Evolutionary conservation across 306 rosid species (phyloP), one percentile per base, ranked within the genome.

Genomic region (Glycyrrhiza uralensis): DNA sequence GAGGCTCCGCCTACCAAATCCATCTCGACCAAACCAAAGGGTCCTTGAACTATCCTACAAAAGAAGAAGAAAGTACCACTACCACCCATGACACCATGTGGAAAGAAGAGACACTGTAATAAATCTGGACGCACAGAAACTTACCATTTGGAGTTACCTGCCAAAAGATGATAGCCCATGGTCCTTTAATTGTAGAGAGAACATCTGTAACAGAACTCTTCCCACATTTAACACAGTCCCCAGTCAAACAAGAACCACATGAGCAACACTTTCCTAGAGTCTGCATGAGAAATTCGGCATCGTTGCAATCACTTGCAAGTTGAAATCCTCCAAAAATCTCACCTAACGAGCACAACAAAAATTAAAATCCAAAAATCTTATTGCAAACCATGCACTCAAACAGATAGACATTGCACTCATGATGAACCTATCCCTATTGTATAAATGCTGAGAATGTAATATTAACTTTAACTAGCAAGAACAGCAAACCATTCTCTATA

Each of bases 11-110:
- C 97, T 75, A 33, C 98, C 98, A 79, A 94, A 89, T 33, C 95
- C 91, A 81, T 94, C 98, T 41, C 96, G 86, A 33, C 95, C 98
- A 87, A 94, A 94, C 98, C 97, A 94, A 71, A 94, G 86, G 63
- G 89, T 89, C 70, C 82, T 89, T 20, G 96, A 76, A 82, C 76
- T 82, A 66, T 86, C 90, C 98, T 94, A 70, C 35, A 73, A 51
- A 66, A 14, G 71, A 36, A 66, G 71, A 29, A 14, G 62, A 70
- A 82, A 32, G 46, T 1, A 65, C 35, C 61, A 72, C 22, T 6
- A 65, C 42, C 59, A 70, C 23, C 57, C 66, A 52, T 51, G 51
- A 72, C 54, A 60, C 64, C 4, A 57, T 46, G n/a, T 26, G 50
- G 64, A 19, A 35, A 18, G 24, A 14, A 59, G 7, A 36, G 38